phyloP scores from a whole-genome alignment of 495 filamentous ascomycete genomes.

The Geopyxis carbonaria region DNA sequence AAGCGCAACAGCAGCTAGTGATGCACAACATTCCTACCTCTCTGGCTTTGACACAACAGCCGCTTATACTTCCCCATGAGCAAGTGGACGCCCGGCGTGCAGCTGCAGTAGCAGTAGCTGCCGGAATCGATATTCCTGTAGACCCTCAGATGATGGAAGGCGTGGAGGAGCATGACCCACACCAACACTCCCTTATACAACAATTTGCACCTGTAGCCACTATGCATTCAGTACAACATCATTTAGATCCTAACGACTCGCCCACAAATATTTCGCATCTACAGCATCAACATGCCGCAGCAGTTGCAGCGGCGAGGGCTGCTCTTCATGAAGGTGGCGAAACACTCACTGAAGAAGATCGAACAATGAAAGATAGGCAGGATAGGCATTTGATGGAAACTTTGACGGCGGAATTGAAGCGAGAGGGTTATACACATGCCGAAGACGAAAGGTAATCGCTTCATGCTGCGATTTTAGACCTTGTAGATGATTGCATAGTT shows the following conservation, averaged over 20 bases:
- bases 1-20: neutral
- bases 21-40: neutral
- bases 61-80: neutral
- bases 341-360: slow-evolving; percentile 20
- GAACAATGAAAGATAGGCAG: slow-evolving; percentile 20
- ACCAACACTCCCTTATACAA: neutral
- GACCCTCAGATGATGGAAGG: slow-evolving; percentile 26
- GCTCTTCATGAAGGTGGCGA: slow-evolving; percentile 18
- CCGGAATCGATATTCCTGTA: slow-evolving; percentile 23
- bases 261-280: slow-evolving; percentile 1
- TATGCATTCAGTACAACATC: slow-evolving; percentile 1
- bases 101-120: slow-evolving; percentile 16
- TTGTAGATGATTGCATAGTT: too few species aligned
- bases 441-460: too few species aligned
- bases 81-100: slow-evolving; percentile 12
- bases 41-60: slow-evolving; percentile 1
- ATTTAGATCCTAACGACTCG: neutral
- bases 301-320: slow-evolving; percentile 19
- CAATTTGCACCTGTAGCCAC: slow-evolving; percentile 12
- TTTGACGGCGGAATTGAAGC: slow-evolving; percentile 23
- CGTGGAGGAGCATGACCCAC: slow-evolving; percentile 13
- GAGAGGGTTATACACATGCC: slow-evolving; percentile 8
- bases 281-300: slow-evolving; percentile 14
- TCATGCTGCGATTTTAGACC: too few species aligned
- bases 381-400: slow-evolving; percentile 23